These are phyloP conservation scores for Agrostemma githago DNA, from an alignment of 148 eudicot species.

Conservation along the genomic window DNA sequence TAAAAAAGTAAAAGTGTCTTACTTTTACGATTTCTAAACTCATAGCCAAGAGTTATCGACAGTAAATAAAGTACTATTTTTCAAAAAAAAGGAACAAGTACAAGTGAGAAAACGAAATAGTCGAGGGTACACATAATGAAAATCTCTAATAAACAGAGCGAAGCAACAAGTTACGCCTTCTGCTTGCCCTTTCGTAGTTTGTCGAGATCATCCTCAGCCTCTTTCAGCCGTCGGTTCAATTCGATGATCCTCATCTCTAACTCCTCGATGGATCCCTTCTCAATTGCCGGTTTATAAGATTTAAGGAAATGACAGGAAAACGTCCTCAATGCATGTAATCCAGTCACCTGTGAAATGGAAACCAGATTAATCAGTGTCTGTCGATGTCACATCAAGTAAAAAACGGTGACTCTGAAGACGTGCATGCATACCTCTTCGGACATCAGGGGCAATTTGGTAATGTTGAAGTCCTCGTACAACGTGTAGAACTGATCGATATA, in stretches of 20 bases:
- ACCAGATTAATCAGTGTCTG: not conserved
- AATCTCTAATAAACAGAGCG: too few relatives aligned
- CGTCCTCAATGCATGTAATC: slow-evolving; percentile 33
- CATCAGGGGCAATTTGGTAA: slow-evolving; percentile 83
- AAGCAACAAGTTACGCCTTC: slow-evolving; percentile 18
- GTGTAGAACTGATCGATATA: slow-evolving; percentile 92
- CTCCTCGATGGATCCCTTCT: slow-evolving; percentile 55
- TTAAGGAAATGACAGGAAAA: slow-evolving; percentile 32
- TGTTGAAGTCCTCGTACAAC: slow-evolving; percentile 89
- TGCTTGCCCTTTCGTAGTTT: slow-evolving; percentile 43
- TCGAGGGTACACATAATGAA: too few relatives aligned
- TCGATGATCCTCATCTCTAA: slow-evolving; percentile 56
- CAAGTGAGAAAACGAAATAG: too few relatives aligned
- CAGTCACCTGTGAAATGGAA: slow-evolving; percentile 54
- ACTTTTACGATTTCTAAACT: too few relatives aligned
- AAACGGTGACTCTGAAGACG: not conserved
- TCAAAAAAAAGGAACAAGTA: too few relatives aligned
- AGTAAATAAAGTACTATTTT: too few relatives aligned
- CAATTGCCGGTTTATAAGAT: slow-evolving; percentile 30
- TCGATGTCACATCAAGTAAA: not conserved
- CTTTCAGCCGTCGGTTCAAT: slow-evolving; percentile 54
- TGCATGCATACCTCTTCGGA: slow-evolving; percentile 74
- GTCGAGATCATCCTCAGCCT: slow-evolving; percentile 77
- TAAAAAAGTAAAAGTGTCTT: too few relatives aligned
- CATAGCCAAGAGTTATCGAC: too few relatives aligned